Conservation (phyloP, 495 filamentous ascomycete genomes). For the Thermothielavioides terrestris region DNA sequence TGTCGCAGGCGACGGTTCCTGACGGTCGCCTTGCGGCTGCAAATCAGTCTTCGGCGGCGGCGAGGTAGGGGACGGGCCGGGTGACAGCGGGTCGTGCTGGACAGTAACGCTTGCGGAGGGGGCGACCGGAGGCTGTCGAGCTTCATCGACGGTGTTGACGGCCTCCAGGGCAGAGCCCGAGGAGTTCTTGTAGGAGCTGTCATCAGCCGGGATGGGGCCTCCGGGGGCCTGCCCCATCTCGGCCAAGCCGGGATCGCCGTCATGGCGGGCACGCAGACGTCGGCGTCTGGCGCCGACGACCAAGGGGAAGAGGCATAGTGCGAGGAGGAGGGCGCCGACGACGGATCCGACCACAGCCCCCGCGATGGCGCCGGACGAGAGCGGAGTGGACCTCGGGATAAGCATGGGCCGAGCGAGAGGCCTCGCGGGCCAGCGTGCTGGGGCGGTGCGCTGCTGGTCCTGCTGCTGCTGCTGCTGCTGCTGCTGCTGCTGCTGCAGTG, state of each 20-base stretch:
- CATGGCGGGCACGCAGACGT: conserved; percentile 13
- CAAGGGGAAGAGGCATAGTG: conserved; percentile 27
- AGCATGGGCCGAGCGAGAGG: conserved; percentile 19
- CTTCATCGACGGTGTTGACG: conserved; percentile 10
- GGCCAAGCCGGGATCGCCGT: conserved; percentile 18
- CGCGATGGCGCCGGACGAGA: conserved; percentile 27
- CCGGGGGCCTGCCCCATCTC: conserved; percentile 30
- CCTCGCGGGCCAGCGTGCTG: conserved; percentile 6
- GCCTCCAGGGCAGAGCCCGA: conserved; percentile 4
- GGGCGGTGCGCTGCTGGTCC: conserved; percentile 10
- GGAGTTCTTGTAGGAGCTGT: conserved; percentile 17
- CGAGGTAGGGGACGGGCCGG: conserved; percentile 19
- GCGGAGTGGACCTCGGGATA: conserved; percentile 19
- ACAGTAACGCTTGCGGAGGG: conserved; percentile 13
- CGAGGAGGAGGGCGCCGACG: conserved; percentile 24
- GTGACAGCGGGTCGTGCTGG: conserved; percentile 24
- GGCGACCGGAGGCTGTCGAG: conserved; percentile 11
- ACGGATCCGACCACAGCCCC: conserved; percentile 31
- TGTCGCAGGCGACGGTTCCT: conserved; percentile 3
- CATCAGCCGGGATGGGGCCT: conserved; percentile 23
- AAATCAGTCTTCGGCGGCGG: conserved; percentile 12
- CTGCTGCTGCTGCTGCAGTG: conserved; percentile 5
- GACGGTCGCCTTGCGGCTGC: conserved; percentile 2
- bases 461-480: too few relatives aligned
- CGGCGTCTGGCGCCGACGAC: conserved; percentile 24